Conservation (phyloP, 805 yeast genomes). For the Saccharomycopsis malanga region DNA sequence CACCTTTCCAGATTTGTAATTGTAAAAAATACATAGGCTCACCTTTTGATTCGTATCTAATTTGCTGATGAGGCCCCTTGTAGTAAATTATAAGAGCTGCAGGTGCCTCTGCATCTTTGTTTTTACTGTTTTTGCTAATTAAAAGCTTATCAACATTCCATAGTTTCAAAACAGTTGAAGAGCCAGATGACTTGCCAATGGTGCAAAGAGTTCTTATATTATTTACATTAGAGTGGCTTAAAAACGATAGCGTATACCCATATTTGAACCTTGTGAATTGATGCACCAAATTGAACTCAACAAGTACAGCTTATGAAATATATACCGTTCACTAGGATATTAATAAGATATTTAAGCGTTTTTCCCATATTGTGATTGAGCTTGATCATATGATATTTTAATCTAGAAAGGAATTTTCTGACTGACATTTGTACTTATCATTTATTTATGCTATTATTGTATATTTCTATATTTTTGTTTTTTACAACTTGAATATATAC, state of each 20-base stretch:
- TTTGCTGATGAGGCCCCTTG: slow-evolving; percentile 81
- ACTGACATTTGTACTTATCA: no score
- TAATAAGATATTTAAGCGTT: no score
- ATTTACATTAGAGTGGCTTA: slow-evolving; percentile 40
- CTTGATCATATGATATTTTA: no score
- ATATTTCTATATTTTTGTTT: no score
- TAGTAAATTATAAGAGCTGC: slow-evolving; percentile 42
- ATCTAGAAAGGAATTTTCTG: no score
- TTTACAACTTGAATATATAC: no score
- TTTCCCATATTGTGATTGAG: no score
- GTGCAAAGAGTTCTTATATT: slow-evolving; percentile 48
- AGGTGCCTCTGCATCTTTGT: slow-evolving; percentile 16
- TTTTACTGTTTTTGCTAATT: slow-evolving; percentile 25
- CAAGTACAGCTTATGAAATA: slow-evolving; percentile 52
- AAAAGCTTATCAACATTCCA: slow-evolving; percentile 62
- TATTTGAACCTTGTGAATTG: slow-evolving; percentile 58
- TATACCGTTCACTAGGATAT: no score
- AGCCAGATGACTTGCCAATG: slow-evolving; percentile 67
- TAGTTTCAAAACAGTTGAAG: slow-evolving; percentile 57
- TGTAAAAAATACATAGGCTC: slow-evolving; percentile 63
- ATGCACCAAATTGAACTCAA: slow-evolving; percentile 38
- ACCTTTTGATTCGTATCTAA: slow-evolving; percentile 56
- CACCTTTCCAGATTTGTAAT: slow-evolving; percentile 18
- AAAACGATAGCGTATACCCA: slow-evolving; percentile 55
- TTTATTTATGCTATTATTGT: no score